Evolutionary conservation across 257 asterid species (phyloP).

Genomic region (Penstemon barbatus): DNA sequence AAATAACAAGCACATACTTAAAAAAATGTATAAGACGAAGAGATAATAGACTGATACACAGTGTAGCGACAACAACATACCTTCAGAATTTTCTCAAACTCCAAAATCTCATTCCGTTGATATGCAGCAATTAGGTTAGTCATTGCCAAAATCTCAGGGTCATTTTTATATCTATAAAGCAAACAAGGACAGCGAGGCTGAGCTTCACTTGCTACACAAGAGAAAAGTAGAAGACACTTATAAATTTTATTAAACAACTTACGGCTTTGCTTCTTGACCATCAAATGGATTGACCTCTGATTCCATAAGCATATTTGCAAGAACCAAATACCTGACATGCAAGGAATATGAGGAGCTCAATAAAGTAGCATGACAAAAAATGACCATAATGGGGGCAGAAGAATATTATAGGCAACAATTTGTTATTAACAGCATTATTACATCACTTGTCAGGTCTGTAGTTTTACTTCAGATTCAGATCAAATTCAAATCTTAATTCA

Average conservation of each 20-base stretch:
- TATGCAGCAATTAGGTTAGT: slow-evolving; percentile 95
- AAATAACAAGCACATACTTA: slow-evolving; percentile 19
- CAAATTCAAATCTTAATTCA: not conserved
- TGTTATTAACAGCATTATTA: not conserved
- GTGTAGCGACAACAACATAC: slow-evolving; percentile 34
- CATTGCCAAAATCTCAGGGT: slow-evolving; percentile 97
- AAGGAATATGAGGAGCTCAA: slow-evolving; percentile 13
- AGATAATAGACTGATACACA: slow-evolving; percentile 19
- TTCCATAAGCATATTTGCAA: slow-evolving; percentile 98
- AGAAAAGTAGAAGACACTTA: slow-evolving; percentile 15
- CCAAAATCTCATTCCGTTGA: slow-evolving; percentile 94
- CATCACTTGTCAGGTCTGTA: slow-evolving; percentile 14
- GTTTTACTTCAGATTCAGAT: slow-evolving; percentile 10
- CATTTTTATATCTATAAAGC: slow-evolving; percentile 75
- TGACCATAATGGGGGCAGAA: not conserved
- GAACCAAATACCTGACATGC: slow-evolving; percentile 79
- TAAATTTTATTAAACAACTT: slow-evolving; percentile 35
- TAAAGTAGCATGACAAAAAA: slow-evolving; percentile 19
- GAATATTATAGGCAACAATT: slow-evolving; percentile 10
- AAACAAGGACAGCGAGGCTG: slow-evolving; percentile 20
- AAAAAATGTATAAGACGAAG: not conserved
- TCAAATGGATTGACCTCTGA: slow-evolving; percentile 98
- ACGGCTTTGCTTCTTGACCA: slow-evolving; percentile 99
- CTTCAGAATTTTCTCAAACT: slow-evolving; percentile 94
- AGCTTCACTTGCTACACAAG: not conserved